phyloP scores from a whole-genome alignment of 1,139 yeast species.

The Candida frijolesensis region DNA sequence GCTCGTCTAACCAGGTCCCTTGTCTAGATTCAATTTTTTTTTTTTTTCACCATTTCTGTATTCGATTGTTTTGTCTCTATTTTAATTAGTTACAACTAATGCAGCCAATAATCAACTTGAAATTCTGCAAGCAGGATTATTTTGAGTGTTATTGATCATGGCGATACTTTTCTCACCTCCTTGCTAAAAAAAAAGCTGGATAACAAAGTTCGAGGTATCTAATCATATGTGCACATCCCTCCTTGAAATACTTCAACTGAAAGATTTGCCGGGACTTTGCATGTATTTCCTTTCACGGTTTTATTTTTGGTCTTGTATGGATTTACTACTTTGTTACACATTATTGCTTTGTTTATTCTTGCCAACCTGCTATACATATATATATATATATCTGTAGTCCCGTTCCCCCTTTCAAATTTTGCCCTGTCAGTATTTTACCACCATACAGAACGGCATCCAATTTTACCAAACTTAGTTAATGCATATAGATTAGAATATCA shows the following conservation, averaged over 20 bases:
- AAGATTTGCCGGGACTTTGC: not conserved
- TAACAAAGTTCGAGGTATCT: not conserved
- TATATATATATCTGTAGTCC: not conserved
- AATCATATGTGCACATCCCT: not conserved
- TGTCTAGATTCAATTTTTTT: not conserved
- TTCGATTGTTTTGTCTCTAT: not conserved
- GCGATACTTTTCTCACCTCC: not conserved
- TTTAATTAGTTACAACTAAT: not conserved
- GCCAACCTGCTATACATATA: not conserved
- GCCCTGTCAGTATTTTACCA: not conserved
- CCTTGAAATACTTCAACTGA: not conserved
- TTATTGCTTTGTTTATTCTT: not conserved
- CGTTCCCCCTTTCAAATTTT: slow-evolving; percentile 1
- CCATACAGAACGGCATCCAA: not conserved
- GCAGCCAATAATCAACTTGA: slow-evolving; percentile 1
- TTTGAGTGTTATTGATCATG: not conserved
- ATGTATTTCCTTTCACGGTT: not conserved
- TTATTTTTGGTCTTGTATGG: not conserved
- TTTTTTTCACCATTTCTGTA: not conserved
- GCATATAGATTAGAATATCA: not conserved
- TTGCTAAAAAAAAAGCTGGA: not conserved
- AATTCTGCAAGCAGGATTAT: not conserved
- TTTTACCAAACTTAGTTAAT: not conserved
- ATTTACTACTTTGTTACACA: not conserved
- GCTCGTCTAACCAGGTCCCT: not conserved